Conservation (phyloP, 352 stramenopile genomes). For the Phytophthora podocarpi region DNA sequence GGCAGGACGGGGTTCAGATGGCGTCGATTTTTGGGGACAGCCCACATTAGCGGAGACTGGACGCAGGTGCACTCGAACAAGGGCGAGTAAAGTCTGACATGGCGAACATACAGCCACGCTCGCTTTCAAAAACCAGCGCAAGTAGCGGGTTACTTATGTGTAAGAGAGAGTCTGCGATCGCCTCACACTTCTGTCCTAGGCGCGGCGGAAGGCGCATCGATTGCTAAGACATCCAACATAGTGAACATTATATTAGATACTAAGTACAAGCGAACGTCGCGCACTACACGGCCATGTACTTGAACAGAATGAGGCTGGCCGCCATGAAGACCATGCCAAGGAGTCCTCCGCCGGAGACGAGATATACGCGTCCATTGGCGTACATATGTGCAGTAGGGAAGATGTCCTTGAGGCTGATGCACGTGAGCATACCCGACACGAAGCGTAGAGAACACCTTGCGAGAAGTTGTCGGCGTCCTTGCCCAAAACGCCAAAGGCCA, state of each 20-base stretch:
- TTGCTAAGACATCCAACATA: too few relatives aligned
- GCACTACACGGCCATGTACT: constrained; percentile 52
- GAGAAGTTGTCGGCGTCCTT: constrained; percentile 52
- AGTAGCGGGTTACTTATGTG: constrained; percentile 19
- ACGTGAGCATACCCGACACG: constrained; percentile 94
- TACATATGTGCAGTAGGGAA: constrained; percentile 91
- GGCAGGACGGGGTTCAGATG: constrained; percentile 31
- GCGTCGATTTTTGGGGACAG: constrained; percentile 24
- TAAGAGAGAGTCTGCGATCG: constrained; percentile 4
- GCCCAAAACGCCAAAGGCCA: constrained; percentile 67
- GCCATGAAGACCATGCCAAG: constrained; percentile 91
- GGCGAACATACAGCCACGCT: too few relatives aligned
- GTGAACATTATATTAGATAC: constrained; percentile 14
- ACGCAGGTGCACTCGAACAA: constrained; percentile 31
- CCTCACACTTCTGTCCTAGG: constrained; percentile 21
- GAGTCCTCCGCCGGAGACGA: constrained; percentile 82
- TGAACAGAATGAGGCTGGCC: constrained; percentile 89
- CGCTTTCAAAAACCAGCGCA: constrained; percentile 8
- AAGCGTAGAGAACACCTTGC: constrained; percentile 91
- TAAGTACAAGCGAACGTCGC: background rate
- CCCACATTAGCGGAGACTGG: constrained; percentile 5
- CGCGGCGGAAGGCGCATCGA: too few relatives aligned
- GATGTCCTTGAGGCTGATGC: constrained; percentile 92
- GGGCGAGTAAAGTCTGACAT: constrained; percentile 14
- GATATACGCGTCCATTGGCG: constrained; percentile 72